These are phyloP conservation scores for Saposhnikovia divaricata DNA, from an alignment of 129 eudicot species.

Conservation along the genomic window DNA sequence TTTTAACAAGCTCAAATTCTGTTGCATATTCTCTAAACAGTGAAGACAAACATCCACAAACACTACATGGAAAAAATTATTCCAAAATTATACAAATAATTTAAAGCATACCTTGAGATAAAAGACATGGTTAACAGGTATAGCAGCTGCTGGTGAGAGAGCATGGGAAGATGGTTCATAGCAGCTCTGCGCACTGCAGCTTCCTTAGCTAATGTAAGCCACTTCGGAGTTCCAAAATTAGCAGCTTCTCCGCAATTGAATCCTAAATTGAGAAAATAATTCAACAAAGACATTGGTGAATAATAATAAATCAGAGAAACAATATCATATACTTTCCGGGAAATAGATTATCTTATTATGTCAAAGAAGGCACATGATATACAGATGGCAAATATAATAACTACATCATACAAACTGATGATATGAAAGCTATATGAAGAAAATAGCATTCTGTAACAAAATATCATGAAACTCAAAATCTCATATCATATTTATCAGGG, in stretches of 20 bases:
- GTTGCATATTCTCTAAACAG: not conserved
- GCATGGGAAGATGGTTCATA: slow-evolving; percentile 98
- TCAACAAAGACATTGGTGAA: slow-evolving; percentile 9
- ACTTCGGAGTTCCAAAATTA: slow-evolving; percentile 83
- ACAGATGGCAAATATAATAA: not conserved
- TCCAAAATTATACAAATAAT: not conserved
- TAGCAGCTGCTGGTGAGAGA: slow-evolving; percentile 92
- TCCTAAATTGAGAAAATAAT: slow-evolving; percentile 30
- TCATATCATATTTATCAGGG: not conserved
- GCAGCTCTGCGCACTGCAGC: slow-evolving; percentile 99
- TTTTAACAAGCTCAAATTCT: not conserved
- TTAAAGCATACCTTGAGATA: slow-evolving; percentile 58
- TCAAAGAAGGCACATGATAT: not conserved
- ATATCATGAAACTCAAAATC: not conserved
- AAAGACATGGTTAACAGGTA: slow-evolving; percentile 93
- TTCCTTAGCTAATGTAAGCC: slow-evolving; percentile 92
- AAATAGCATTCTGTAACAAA: not conserved
- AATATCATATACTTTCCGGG: not conserved
- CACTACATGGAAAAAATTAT: not conserved
- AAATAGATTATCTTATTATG: not conserved
- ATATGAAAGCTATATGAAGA: not conserved
- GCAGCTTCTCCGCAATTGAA: slow-evolving; percentile 99
- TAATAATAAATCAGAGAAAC: not conserved
- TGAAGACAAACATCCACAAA: not conserved
- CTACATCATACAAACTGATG: not conserved